These are phyloP conservation scores for Mrakia frigida DNA, from an alignment of 768 basidiomycete species.

Conservation along the genomic window DNA sequence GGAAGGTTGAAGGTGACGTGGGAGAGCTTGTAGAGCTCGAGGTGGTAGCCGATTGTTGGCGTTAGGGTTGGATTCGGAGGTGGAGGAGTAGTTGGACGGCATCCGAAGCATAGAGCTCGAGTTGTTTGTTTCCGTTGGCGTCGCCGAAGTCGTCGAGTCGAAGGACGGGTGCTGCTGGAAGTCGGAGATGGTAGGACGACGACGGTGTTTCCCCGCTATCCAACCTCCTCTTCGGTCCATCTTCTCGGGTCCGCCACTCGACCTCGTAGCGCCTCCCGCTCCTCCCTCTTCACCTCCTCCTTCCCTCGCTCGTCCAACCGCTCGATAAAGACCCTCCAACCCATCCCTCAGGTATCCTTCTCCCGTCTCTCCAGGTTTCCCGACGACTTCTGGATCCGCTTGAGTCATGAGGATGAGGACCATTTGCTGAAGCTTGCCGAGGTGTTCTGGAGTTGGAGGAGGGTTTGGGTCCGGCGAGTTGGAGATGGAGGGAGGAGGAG, in stretches of 20 bases:
- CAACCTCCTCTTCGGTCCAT: conserved; percentile 22
- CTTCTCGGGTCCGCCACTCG: background rate
- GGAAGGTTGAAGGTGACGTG: conserved; percentile 3
- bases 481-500: background rate
- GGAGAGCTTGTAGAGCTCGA: background rate
- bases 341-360: background rate
- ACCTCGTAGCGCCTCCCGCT: background rate
- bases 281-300: background rate
- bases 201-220: conserved; percentile 25
- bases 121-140: background rate
- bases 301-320: conserved; percentile 4
- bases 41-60: background rate
- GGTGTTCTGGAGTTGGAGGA: conserved; percentile 15
- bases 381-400: conserved; percentile 25
- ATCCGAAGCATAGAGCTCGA: too few relatives aligned
- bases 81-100: background rate
- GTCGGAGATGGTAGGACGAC: background rate
- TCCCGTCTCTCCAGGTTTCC: background rate
- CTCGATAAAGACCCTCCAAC: conserved; percentile 10
- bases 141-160: conserved; percentile 2
- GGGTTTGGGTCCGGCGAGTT: background rate
- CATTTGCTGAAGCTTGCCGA: conserved; percentile 31
- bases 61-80: background rate
- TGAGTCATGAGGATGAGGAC: conserved; percentile 27
- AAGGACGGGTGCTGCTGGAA: background rate